phyloP scores from a whole-genome alignment of 306 rosid genomes.

The Medicago ruthenica region DNA sequence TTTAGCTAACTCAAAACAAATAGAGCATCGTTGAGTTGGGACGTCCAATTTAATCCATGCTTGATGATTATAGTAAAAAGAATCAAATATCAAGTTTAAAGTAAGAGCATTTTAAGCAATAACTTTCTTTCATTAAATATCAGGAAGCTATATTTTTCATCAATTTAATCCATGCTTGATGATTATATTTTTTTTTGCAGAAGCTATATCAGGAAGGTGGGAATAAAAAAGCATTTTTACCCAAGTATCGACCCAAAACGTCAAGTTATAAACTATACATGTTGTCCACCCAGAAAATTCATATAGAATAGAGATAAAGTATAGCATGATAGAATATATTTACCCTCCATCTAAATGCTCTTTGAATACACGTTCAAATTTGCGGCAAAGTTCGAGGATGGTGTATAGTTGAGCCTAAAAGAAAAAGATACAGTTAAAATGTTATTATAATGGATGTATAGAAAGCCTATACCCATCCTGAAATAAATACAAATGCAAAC shows the following conservation, averaged over 20 bases:
- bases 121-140: background rate
- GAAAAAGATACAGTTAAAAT: constrained; percentile 25
- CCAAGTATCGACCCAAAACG: constrained; percentile 11
- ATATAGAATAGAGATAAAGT: constrained; percentile 33
- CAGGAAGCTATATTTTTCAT: no score
- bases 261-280: constrained; percentile 17
- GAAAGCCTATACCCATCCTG: constrained; percentile 8
- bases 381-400: constrained; percentile 93
- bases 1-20: constrained; percentile 4
- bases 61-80: background rate
- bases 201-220: background rate
- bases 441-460: constrained; percentile 23
- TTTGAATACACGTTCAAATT: constrained; percentile 92
- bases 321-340: constrained; percentile 31
- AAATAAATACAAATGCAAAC: constrained; percentile 29
- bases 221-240: background rate
- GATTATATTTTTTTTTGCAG: background rate
- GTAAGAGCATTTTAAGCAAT: constrained; percentile 2
- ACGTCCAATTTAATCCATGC: constrained; percentile 11
- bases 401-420: constrained; percentile 90
- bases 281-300: constrained; percentile 17
- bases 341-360: constrained; percentile 99
- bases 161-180: no score
- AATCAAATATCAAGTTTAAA: background rate
- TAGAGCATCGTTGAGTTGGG: background rate